Conservation (phyloP, 1,284 basidiomycete species). For the Ustanciosporium gigantosporum region DNA sequence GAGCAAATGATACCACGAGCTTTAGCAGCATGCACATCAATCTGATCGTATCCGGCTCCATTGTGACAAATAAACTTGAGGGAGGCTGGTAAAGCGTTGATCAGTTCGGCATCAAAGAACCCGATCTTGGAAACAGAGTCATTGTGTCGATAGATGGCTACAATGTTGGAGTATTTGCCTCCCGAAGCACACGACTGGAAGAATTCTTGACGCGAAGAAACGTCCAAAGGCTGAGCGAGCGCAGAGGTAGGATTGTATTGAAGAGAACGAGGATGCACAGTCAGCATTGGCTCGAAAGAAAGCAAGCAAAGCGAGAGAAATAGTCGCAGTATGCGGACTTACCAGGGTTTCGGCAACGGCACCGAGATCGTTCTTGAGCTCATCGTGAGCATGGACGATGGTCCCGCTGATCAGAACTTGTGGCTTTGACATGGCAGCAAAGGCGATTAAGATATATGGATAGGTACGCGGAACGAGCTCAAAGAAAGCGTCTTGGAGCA, state of each 20-base stretch:
- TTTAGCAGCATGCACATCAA: constrained; percentile 50
- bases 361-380: constrained; percentile 42
- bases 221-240: constrained; percentile 21
- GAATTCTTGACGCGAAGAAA: constrained; percentile 29
- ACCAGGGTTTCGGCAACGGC: constrained; percentile 35
- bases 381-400: constrained; percentile 42
- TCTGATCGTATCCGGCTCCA: constrained; percentile 57
- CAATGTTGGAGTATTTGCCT: constrained; percentile 69
- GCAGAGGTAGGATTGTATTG: neutral
- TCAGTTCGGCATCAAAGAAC: constrained; percentile 48
- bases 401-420: constrained; percentile 47
- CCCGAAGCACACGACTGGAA: constrained; percentile 31
- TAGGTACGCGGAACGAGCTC: too few species aligned
- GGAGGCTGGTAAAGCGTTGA: constrained; percentile 34
- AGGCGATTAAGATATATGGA: too few species aligned
- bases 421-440: constrained; percentile 25
- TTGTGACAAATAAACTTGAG: constrained; percentile 56
- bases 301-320: constrained; percentile 1
- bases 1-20: constrained; percentile 44
- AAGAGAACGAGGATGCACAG: too few species aligned
- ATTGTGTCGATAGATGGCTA: constrained; percentile 80
- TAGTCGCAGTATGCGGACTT: constrained; percentile 60
- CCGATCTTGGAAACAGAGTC: constrained; percentile 53
- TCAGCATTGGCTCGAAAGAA: neutral
- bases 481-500: too few species aligned